These are phyloP conservation scores for Arabidopsis arenosa DNA, from an alignment of 345 rosid genomes.

Conservation along the genomic window DNA sequence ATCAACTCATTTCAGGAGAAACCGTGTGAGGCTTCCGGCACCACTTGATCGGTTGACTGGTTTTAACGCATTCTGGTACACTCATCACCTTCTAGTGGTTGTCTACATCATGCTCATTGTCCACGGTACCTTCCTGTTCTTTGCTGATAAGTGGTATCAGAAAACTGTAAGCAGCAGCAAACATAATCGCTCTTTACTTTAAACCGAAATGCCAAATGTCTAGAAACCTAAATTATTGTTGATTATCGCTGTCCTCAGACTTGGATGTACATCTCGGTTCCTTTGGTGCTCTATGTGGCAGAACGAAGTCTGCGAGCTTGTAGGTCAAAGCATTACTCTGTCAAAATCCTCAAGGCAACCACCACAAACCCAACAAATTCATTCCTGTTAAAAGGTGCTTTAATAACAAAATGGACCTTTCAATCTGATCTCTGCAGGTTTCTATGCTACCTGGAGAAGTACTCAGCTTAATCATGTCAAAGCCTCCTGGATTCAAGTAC, in stretches of 20 bases:
- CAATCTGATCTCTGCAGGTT: slow-evolving; percentile 55
- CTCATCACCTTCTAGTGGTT: slow-evolving; percentile 82
- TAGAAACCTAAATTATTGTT: background rate
- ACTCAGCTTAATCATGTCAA: slow-evolving; percentile 80
- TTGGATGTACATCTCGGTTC: slow-evolving; percentile 89
- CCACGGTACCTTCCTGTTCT: slow-evolving; percentile 80
- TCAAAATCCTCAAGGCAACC: slow-evolving; percentile 70
- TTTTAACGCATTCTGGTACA: slow-evolving; percentile 97
- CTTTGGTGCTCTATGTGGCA: slow-evolving; percentile 74
- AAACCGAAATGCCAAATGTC: background rate
- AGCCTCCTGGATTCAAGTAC: slow-evolving; percentile 90
- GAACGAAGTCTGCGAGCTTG: slow-evolving; percentile 79
- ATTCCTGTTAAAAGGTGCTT: slow-evolving; percentile 8
- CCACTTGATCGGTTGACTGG: slow-evolving; percentile 88
- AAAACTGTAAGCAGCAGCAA: slow-evolving; percentile 67
- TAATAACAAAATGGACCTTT: slow-evolving; percentile 18
- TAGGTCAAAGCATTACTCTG: slow-evolving; percentile 78
- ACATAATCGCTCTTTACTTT: slow-evolving; percentile 10
- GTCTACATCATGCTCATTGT: slow-evolving; percentile 80
- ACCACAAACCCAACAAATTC: slow-evolving; percentile 21
- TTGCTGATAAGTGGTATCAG: slow-evolving; percentile 67
- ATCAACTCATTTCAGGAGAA: slow-evolving; percentile 66
- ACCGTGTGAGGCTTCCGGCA: slow-evolving; percentile 69
- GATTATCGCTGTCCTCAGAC: slow-evolving; percentile 58
- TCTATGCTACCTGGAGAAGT: slow-evolving; percentile 88